These are phyloP conservation scores for Starmerella potacharoeniae DNA, from an alignment of 805 yeast species.

Conservation along the genomic window DNA sequence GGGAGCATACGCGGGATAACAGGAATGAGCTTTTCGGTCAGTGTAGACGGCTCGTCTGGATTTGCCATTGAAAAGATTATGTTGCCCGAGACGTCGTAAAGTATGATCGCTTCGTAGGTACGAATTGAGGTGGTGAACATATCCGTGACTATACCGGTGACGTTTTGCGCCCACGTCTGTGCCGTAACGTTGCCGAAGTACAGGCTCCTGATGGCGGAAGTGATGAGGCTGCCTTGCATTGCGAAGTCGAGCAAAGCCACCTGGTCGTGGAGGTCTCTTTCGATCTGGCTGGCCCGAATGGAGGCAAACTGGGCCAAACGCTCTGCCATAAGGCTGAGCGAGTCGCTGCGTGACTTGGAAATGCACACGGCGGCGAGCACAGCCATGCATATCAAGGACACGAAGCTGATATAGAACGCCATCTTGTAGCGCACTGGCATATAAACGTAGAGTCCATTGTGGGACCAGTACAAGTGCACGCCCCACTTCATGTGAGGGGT, in stretches of 20 bases:
- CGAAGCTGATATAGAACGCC: slow-evolving; percentile 17
- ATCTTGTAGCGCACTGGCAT: slow-evolving; percentile 11
- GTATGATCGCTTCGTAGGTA: slow-evolving; percentile 8
- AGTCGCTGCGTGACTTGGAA: slow-evolving; percentile 11
- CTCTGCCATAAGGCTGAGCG: slow-evolving; percentile 12
- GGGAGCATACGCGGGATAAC: slow-evolving; percentile 7
- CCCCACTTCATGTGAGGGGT: neutral
- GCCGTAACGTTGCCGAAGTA: slow-evolving; percentile 13
- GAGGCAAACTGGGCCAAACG: slow-evolving; percentile 19
- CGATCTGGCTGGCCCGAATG: slow-evolving; percentile 14
- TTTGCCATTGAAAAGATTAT: slow-evolving; percentile 8
- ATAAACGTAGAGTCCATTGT: neutral
- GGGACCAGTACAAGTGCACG: neutral
- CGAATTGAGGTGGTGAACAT: slow-evolving; percentile 9
- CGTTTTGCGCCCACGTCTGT: slow-evolving; percentile 3
- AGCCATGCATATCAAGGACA: slow-evolving; percentile 15
- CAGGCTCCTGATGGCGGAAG: slow-evolving; percentile 5
- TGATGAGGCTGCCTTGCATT: slow-evolving; percentile 9
- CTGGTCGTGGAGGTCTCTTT: slow-evolving; percentile 10
- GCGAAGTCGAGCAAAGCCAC: slow-evolving; percentile 5
- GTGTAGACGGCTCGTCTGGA: neutral
- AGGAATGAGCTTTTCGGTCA: neutral
- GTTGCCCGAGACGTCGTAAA: slow-evolving; percentile 15
- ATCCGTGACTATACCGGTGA: slow-evolving; percentile 2
- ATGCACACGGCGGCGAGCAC: slow-evolving; percentile 13